Evolutionary conservation across 495 filamentous ascomycete species (phyloP).

Genomic region (Saxophila tyrrhenica): DNA sequence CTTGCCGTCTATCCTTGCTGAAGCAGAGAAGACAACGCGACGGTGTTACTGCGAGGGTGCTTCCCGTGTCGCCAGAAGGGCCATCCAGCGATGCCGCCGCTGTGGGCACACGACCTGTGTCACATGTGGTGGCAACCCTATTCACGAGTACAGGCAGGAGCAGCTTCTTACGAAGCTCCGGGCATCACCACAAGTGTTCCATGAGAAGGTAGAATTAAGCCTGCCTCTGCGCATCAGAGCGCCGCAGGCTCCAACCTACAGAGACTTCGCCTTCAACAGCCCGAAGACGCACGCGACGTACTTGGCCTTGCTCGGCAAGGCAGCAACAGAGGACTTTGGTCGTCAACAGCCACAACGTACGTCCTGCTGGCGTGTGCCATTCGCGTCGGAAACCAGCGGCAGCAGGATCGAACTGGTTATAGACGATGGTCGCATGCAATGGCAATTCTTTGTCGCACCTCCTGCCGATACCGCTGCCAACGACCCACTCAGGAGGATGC

Average conservation of each 20-base stretch:
- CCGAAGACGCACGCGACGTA: neutral
- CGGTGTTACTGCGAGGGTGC: conserved; percentile 50
- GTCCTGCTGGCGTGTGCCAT: conserved; percentile 42
- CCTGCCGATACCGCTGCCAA: conserved; percentile 26
- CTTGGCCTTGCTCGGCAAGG: conserved; percentile 30
- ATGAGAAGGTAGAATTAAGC: conserved; percentile 21
- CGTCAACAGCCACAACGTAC: conserved; percentile 39
- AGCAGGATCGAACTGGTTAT: conserved; percentile 40
- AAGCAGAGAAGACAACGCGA: conserved; percentile 19
- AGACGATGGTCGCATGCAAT: conserved; percentile 32
- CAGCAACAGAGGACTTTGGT: conserved; percentile 33
- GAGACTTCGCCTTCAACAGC: neutral
- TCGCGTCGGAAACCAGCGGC: conserved; percentile 31
- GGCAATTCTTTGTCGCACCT: conserved; percentile 45
- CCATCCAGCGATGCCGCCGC: conserved; percentile 38
- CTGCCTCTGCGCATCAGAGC: conserved; percentile 21
- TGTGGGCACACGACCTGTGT: conserved; percentile 48
- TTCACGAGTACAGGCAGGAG: conserved; percentile 36
- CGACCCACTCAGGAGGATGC: conserved; percentile 35
- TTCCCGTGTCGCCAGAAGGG: conserved; percentile 26
- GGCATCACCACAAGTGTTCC: conserved; percentile 38
- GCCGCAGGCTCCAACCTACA: neutral
- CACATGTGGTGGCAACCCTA: conserved; percentile 45
- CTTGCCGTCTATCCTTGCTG: neutral
- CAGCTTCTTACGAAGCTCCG: conserved; percentile 22